Percentiles rank a stretch among this genome's conserved stretches.
Conservation (phyloP, 2,329 filamentous ascomycete genomes). For the Penicillium sp. region DNA sequence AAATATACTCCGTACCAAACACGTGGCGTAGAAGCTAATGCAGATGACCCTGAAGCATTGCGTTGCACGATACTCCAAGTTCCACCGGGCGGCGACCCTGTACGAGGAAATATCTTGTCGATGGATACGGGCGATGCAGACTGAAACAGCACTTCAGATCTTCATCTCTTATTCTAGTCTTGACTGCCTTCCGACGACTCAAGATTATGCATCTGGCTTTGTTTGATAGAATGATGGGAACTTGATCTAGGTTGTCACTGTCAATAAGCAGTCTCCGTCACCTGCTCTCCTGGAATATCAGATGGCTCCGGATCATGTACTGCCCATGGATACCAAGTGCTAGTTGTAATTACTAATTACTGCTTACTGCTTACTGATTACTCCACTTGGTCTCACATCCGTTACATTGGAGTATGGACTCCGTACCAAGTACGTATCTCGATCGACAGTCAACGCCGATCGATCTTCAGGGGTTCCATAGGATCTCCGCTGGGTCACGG, state of each 20-base stretch:
- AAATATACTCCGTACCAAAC: neutral
- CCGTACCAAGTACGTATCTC: neutral
- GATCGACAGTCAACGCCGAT: constrained; percentile 8
- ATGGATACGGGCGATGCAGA: neutral
- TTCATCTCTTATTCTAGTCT: neutral
- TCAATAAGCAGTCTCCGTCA: neutral
- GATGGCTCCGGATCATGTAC: neutral
- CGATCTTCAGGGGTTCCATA: constrained; percentile 14
- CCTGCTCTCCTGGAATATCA: neutral
- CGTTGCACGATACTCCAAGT: neutral
- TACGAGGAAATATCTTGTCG: neutral
- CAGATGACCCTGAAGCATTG: neutral
- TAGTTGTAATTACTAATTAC: too few relatives aligned
- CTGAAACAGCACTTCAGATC: neutral
- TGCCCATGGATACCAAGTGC: too few relatives aligned
- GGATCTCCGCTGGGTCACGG: neutral
- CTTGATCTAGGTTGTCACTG: neutral
- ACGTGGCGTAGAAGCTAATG: neutral
- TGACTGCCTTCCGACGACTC: neutral
- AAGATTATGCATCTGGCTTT: too few relatives aligned
- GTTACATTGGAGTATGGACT: neutral
- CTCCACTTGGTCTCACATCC: constrained; percentile 8
- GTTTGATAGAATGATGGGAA: neutral
- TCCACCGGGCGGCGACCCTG: neutral
- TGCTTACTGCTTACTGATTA: neutral